Conservation (phyloP, 176 grass and related monocot genomes). For the Triticum timopheevii region DNA sequence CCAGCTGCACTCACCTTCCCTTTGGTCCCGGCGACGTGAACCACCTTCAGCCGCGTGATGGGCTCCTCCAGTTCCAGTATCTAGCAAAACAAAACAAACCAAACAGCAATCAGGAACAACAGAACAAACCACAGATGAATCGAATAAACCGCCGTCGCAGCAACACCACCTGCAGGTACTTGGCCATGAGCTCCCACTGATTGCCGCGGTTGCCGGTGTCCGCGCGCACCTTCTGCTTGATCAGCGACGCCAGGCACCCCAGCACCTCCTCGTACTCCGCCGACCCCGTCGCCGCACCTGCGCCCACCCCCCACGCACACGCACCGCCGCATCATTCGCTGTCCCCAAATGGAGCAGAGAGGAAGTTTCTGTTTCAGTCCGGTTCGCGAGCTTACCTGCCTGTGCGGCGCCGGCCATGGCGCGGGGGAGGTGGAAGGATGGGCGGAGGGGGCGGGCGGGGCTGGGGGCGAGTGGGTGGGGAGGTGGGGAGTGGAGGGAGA, state of each 20-base stretch:
- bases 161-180: conserved; percentile 67
- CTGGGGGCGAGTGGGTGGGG: neutral
- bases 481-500: conserved; percentile 14
- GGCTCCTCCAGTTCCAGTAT: conserved; percentile 82
- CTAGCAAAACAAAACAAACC: conserved; percentile 21
- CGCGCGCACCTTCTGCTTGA: conserved; percentile 64
- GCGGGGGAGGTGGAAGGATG: neutral
- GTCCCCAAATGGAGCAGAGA: neutral
- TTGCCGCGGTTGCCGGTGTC: conserved; percentile 64
- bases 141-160: neutral
- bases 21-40: conserved; percentile 94
- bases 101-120: neutral
- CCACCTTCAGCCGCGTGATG: conserved; percentile 62
- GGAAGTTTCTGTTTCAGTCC: neutral
- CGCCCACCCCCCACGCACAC: neutral
- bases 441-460: neutral
- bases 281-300: conserved; percentile 31
- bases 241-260: conserved; percentile 75
- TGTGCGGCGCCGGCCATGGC: conserved; percentile 40
- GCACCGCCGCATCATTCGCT: neutral
- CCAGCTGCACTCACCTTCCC: conserved; percentile 60
- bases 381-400: conserved; percentile 19
- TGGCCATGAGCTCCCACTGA: conserved; percentile 76
- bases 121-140: neutral
- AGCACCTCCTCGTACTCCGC: conserved; percentile 79